Conservation (phyloP, 768 basidiomycete genomes). For the Mycena maculata region DNA sequence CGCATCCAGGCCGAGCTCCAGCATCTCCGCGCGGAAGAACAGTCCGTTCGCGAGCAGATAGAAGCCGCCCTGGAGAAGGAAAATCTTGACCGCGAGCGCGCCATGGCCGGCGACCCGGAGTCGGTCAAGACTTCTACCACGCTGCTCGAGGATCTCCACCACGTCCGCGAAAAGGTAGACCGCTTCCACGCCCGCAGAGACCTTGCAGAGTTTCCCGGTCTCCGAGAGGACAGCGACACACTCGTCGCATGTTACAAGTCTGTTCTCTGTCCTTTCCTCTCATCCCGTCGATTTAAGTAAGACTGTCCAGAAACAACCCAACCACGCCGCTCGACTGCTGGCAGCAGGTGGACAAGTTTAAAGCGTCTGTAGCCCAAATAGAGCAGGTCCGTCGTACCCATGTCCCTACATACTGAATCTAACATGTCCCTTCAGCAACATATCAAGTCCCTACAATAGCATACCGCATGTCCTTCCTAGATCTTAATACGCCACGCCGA, state of each 20-base stretch:
- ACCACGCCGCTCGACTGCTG: slow-evolving; percentile 77
- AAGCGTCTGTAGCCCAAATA: slow-evolving; percentile 70
- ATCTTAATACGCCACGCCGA: slow-evolving; percentile 25
- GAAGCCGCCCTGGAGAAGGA: slow-evolving; percentile 86
- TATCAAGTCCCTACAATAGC: slow-evolving; percentile 66
- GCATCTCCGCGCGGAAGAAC: slow-evolving; percentile 76
- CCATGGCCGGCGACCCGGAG: slow-evolving; percentile 56
- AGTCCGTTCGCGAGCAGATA: slow-evolving; percentile 76
- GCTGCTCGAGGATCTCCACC: slow-evolving; percentile 80
- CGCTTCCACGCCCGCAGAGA: slow-evolving; percentile 70
- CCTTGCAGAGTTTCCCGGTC: slow-evolving; percentile 64
- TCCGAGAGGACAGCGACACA: slow-evolving; percentile 67
- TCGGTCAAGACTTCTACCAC: slow-evolving; percentile 69
- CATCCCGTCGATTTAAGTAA: slow-evolving; percentile 4
- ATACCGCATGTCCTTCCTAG: slow-evolving; percentile 12
- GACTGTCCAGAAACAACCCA: slow-evolving; percentile 54
- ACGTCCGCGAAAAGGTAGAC: slow-evolving; percentile 78
- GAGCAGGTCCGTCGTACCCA: slow-evolving; percentile 65
- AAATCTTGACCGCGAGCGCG: slow-evolving; percentile 82
- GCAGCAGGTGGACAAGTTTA: slow-evolving; percentile 78
- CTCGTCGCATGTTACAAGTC: slow-evolving; percentile 84
- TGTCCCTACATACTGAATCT: background rate
- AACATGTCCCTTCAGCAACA: slow-evolving; percentile 60
- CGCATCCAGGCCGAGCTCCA: slow-evolving; percentile 78
- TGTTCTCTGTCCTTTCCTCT: slow-evolving; percentile 38